A percentile compares a stretch with the other conserved stretches of the same genome.
Evolutionary conservation across 1,284 basidiomycete genomes (phyloP).

Genomic region (Apiotrichum porosum): DNA sequence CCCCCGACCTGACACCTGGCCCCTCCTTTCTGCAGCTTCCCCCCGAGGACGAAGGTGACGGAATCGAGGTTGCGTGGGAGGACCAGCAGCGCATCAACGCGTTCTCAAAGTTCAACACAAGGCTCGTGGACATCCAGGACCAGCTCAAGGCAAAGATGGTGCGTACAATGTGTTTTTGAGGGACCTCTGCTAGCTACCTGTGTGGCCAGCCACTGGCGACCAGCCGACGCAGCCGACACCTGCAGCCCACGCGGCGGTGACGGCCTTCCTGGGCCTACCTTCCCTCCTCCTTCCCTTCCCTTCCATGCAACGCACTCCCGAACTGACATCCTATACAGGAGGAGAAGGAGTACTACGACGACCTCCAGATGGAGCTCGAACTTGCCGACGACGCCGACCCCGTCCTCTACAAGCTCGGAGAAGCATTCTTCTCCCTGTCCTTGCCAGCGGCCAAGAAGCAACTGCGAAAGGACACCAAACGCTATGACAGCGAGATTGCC

Average conservation of each 20-base stretch:
- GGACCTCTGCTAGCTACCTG: too few relatives aligned
- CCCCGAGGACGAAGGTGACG: conserved; percentile 74
- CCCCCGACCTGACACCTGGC: too few relatives aligned
- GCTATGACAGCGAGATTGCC: conserved; percentile 59
- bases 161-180: conserved; percentile 6
- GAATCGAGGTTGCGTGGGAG: conserved; percentile 87
- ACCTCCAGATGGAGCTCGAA: conserved; percentile 76
- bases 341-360: conserved; percentile 89
- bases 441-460: conserved; percentile 67
- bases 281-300: too few relatives aligned
- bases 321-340: conserved; percentile 58
- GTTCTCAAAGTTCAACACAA: conserved; percentile 86
- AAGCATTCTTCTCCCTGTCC: conserved; percentile 77
- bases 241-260: too few relatives aligned
- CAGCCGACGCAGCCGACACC: too few relatives aligned
- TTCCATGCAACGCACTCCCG: not conserved
- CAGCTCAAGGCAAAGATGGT: conserved; percentile 69
- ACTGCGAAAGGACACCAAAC: conserved; percentile 65
- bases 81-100: conserved; percentile 90
- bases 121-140: conserved; percentile 67
- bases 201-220: too few relatives aligned
- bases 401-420: conserved; percentile 85
- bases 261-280: too few relatives aligned
- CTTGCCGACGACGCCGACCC: conserved; percentile 76
- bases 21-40: conserved; percentile 48